These are phyloP conservation scores for Boletus rubroflammeus DNA, from an alignment of 768 basidiomycete species.

Conservation along the genomic window DNA sequence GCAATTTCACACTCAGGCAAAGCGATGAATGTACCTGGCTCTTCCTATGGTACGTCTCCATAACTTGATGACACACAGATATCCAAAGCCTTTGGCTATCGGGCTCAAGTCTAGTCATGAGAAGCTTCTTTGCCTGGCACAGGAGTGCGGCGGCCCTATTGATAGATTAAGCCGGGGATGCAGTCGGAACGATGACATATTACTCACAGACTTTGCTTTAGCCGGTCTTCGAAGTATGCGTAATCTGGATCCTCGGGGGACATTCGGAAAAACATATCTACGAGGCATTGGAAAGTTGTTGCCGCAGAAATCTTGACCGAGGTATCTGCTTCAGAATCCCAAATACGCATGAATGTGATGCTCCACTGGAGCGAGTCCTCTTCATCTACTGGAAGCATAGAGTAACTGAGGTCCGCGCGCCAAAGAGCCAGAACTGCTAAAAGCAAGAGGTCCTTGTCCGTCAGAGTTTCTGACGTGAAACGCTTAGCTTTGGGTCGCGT, in stretches of 20 bases:
- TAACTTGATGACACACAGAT: slow-evolving; percentile 53
- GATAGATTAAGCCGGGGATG: not conserved
- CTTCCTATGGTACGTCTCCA: slow-evolving; percentile 52
- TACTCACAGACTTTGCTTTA: slow-evolving; percentile 46
- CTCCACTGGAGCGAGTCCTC: slow-evolving; percentile 47
- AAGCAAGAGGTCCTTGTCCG: slow-evolving; percentile 67
- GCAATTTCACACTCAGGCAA: not conserved
- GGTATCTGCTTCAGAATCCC: slow-evolving; percentile 60
- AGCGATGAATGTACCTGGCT: slow-evolving; percentile 39
- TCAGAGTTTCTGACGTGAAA: slow-evolving; percentile 52
- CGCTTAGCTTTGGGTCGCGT: slow-evolving; percentile 61
- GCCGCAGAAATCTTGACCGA: slow-evolving; percentile 63
- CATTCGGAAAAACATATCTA: slow-evolving; percentile 43
- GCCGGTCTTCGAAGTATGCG: slow-evolving; percentile 38
- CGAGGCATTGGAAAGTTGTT: slow-evolving; percentile 44
- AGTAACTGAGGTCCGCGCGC: slow-evolving; percentile 55
- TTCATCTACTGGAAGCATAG: slow-evolving; percentile 42
- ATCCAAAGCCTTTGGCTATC: slow-evolving; percentile 70
- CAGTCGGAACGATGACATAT: slow-evolving; percentile 11
- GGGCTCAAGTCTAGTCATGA: slow-evolving; percentile 55
- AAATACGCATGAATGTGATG: slow-evolving; percentile 46
- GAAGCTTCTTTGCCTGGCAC: slow-evolving; percentile 53
- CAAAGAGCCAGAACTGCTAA: slow-evolving; percentile 68
- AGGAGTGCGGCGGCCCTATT: slow-evolving; percentile 30
- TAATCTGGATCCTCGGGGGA: slow-evolving; percentile 38